phyloP scores from a whole-genome alignment of 371 early-diverging fungal species.

The Saksenaea vasiformis region DNA sequence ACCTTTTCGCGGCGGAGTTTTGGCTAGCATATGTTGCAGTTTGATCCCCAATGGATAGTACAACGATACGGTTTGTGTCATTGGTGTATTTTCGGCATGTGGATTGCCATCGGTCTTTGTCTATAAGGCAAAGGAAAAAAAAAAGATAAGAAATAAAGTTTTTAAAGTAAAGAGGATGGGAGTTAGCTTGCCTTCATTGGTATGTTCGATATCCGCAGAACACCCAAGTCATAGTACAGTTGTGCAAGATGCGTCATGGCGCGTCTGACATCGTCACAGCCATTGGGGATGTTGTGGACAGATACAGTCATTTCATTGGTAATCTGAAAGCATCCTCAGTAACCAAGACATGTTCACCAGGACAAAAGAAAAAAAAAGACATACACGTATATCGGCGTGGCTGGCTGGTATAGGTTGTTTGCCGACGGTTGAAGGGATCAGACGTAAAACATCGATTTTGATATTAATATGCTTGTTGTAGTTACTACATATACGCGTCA shows the following conservation, averaged over 20 bases:
- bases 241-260: slow-evolving; percentile 35
- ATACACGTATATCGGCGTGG: neutral
- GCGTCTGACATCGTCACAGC: slow-evolving; percentile 21
- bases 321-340: slow-evolving; percentile 10
- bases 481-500: neutral
- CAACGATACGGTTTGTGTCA: slow-evolving; percentile 26
- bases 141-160: neutral
- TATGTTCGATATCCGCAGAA: slow-evolving; percentile 30
- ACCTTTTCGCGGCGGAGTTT: slow-evolving; percentile 10
- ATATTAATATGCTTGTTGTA: slow-evolving; percentile 9
- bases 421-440: slow-evolving; percentile 6
- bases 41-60: slow-evolving; percentile 22
- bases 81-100: neutral
- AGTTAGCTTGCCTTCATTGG: slow-evolving; percentile 28
- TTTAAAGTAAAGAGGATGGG: neutral
- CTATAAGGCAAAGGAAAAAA: slow-evolving; percentile 4
- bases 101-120: slow-evolving; percentile 16
- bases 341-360: neutral
- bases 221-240: slow-evolving; percentile 28
- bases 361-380: no score
- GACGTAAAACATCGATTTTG: slow-evolving; percentile 23
- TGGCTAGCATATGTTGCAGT: slow-evolving; percentile 25
- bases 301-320: slow-evolving; percentile 27
- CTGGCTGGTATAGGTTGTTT: neutral
- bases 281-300: slow-evolving; percentile 33